Evolutionary conservation across 805 yeast species (phyloP), one percentile per base, ranked within the genome.

Genomic region (Lipomyces lipofer): DNA sequence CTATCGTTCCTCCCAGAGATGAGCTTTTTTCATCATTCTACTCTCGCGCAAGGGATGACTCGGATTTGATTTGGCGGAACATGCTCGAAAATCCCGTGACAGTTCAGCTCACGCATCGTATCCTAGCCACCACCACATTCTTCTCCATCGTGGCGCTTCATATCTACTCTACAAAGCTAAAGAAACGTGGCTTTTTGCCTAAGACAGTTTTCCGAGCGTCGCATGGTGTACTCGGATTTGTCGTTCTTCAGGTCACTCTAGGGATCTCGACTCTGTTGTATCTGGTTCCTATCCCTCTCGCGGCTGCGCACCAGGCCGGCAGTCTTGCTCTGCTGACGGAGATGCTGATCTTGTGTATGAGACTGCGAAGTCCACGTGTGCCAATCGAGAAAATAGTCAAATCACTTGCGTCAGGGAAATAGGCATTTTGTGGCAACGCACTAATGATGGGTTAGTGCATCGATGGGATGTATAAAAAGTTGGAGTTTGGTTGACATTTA

Each of bases 301-400:
- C 97, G 1, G 95, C 97, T 3, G 81, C 90, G 4, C 99, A 94
- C 69, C 99, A 94, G 75, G 97, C 96, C 7, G 98, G 98, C 63
- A 96, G 97, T 1, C 73, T 94, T 63, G 95, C 95, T 0, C 75
- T 94, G 46, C 75, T 94, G 64, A 91, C 99, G 0, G 77, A 86
- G 13, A 79, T 89, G n/a, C 74, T 92, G 54, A 75, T 85, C 9
- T 73, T 83, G 51, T 78, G 82, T 9, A 75, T 81, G 52, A 77
- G 80, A 51, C 69, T 87, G 63, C 75, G 58, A 5, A 39, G 40
- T 21, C 60, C 60, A 5, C 43, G 58, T 1, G 50, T 19, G n/a
- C n/a, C n/a, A n/a, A n/a, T n/a, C n/a, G n/a, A n/a, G n/a, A n/a
- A n/a, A n/a, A n/a, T n/a, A n/a, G n/a, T n/a, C n/a, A n/a, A n/a